Evolutionary conservation across 192 early-diverging fungal species (phyloP), one percentile per base, ranked within the genome.

Genomic region (Linnemannia zychae): DNA sequence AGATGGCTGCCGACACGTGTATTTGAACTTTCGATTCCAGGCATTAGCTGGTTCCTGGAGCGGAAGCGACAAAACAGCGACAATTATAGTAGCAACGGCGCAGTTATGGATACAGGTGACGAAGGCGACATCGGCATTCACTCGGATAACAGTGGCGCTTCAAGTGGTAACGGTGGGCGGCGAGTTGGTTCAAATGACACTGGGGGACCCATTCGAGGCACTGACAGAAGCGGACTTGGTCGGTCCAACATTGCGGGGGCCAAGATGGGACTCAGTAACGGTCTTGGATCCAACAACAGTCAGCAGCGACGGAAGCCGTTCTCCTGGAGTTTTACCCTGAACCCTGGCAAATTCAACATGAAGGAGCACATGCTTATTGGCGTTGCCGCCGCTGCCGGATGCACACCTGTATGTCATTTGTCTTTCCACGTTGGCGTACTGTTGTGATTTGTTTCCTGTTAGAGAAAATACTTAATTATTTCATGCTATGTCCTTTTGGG

Each of bases 351-450:
- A 67, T 95, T 95, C 79, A 92, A 90, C 57, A 87, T 94, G 83
- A 95, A 95, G 68, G 94, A 95, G 77, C 94, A 94, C 50, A 91
- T 91, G 75, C 72, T 94, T 18, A 93, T 94, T 47, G 86, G 84
- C 12, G 77, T 92, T 52, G 88, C 93, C 37, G 90, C 91, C n/a
- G 89, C 85, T 79, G 84, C 90, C 69, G 90, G 86, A 48, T 88
- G 78, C 67, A 88, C 92, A 66, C 85, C 91, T 1, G 87, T 88
- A 78, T 74, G 74, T 31, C 57, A 3, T 24, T 22, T 20, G 33
- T 20, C 4, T 20, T 16, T 48, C 7, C 33, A 36, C 7, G 11
- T 28, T 37, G 6, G 13, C 1, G 31, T 31, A n/a, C 40, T 2
- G 28, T 4, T 24, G 24, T 33, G 4, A 38, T 38, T 34, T 34